phyloP scores from a whole-genome alignment of 768 basidiomycete genomes.

The Pisolithus albus region DNA sequence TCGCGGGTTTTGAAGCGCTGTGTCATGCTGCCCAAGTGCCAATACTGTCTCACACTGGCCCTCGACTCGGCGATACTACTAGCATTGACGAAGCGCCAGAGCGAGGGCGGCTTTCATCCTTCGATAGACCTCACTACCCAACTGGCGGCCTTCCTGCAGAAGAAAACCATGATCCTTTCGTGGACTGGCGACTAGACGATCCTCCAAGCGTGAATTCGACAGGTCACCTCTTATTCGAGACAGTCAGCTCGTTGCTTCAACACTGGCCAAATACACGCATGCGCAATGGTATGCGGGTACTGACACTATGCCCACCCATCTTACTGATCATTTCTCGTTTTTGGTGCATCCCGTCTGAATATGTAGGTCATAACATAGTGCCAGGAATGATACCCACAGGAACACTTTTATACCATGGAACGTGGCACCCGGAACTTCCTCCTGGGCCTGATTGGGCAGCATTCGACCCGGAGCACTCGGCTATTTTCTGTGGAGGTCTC shows the following conservation, averaged over 20 bases:
- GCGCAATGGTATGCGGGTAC: constrained; percentile 25
- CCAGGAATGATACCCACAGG: constrained; percentile 23
- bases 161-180: not conserved
- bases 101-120: too few relatives aligned
- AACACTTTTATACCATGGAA: constrained; percentile 32
- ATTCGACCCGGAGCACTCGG: constrained; percentile 32
- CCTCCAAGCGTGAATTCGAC: constrained; percentile 23
- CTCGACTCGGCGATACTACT: too few relatives aligned
- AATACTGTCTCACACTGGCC: too few relatives aligned
- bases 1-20: too few relatives aligned
- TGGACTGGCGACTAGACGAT: constrained; percentile 19
- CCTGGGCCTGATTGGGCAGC: constrained; percentile 27
- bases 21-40: too few relatives aligned
- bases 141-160: too few relatives aligned
- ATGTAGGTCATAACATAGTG: constrained; percentile 24
- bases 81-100: too few relatives aligned
- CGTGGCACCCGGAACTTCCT: constrained; percentile 16
- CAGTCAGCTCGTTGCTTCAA: too few relatives aligned
- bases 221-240: constrained; percentile 16
- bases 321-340: not conserved
- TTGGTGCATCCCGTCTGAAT: too few relatives aligned
- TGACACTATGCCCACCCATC: not conserved
- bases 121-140: too few relatives aligned
- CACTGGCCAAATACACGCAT: too few relatives aligned
- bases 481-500: constrained; percentile 25